These are phyloP conservation scores for Zea luxurians DNA, from an alignment of 176 grass and related monocot genomes.

Conservation along the genomic window DNA sequence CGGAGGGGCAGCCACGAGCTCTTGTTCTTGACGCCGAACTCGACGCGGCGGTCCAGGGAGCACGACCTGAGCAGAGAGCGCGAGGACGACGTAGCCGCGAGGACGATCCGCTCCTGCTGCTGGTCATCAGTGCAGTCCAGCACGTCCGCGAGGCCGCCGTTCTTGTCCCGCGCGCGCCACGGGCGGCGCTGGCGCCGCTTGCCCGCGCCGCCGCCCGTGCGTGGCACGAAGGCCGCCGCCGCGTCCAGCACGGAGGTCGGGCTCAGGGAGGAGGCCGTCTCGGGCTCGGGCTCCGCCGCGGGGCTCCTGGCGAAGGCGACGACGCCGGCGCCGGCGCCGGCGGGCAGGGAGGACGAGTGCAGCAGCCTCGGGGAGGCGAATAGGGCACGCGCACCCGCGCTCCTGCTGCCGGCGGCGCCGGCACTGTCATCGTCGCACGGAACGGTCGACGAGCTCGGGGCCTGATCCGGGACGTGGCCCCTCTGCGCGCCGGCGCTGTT, in stretches of 20 bases:
- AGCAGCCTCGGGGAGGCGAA: slow-evolving; percentile 43
- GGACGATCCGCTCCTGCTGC: slow-evolving; percentile 28
- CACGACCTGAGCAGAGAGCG: slow-evolving; percentile 22
- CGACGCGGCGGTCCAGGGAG: slow-evolving; percentile 58
- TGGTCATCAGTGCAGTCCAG: slow-evolving; percentile 43
- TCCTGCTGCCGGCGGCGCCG: slow-evolving; percentile 2
- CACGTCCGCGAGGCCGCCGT: slow-evolving; percentile 52
- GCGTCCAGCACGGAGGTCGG: slow-evolving; percentile 58
- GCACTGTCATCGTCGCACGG: neutral
- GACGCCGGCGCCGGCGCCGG: slow-evolving; percentile 18
- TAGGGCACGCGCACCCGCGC: neutral
- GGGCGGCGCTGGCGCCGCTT: slow-evolving; percentile 32
- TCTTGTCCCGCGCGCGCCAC: slow-evolving; percentile 37
- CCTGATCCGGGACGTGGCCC: slow-evolving; percentile 23
- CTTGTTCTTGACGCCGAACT: slow-evolving; percentile 73
- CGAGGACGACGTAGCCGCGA: slow-evolving; percentile 26
- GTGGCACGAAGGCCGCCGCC: slow-evolving; percentile 8
- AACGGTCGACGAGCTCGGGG: neutral
- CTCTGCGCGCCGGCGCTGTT: slow-evolving; percentile 36
- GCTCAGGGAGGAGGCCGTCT: slow-evolving; percentile 47
- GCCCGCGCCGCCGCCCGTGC: neutral
- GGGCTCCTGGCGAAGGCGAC: slow-evolving; percentile 16
- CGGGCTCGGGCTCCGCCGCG: slow-evolving; percentile 10
- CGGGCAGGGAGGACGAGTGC: slow-evolving; percentile 44
- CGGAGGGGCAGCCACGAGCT: slow-evolving; percentile 50